Conservation (phyloP, 2,329 filamentous ascomycete species). For the Stagonosporopsis chrysanthemi region DNA sequence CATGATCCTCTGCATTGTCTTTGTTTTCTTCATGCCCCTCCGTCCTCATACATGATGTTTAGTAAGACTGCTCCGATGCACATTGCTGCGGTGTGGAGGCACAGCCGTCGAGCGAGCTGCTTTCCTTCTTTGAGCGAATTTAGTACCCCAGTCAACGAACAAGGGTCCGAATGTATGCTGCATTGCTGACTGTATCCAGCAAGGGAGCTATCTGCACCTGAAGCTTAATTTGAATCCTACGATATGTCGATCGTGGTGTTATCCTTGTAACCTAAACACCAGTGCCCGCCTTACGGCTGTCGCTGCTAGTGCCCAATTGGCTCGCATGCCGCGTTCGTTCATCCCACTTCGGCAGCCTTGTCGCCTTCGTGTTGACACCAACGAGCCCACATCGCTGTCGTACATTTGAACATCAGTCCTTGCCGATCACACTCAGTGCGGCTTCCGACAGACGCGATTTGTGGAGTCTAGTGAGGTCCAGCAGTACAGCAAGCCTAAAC, state of each 20-base stretch:
- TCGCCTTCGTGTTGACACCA: constrained; percentile 1
- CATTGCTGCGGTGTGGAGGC: not conserved
- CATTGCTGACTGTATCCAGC: constrained; percentile 1
- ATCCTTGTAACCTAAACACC: not conserved
- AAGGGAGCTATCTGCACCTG: constrained; percentile 4
- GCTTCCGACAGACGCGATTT: not conserved
- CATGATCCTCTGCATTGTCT: not conserved
- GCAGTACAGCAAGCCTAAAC: constrained; percentile 4
- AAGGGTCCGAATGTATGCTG: not conserved
- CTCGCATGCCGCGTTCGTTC: constrained; percentile 1
- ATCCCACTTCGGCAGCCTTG: not conserved
- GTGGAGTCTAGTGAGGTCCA: not conserved
- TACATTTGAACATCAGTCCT: not conserved
- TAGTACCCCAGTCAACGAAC: not conserved
- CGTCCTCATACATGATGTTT: not conserved
- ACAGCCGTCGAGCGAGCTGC: not conserved
- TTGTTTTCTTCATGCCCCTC: not conserved
- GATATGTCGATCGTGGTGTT: not conserved
- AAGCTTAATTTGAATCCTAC: not conserved
- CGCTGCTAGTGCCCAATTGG: not conserved
- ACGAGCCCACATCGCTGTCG: constrained; percentile 4
- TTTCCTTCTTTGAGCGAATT: not conserved
- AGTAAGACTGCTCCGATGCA: not conserved
- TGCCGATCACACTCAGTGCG: not conserved
- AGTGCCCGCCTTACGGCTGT: not conserved